Evolutionary conservation across 2,329 filamentous ascomycete genomes (phyloP), one percentile per base, ranked within the genome.

Genomic region (Fusarium nodosum): DNA sequence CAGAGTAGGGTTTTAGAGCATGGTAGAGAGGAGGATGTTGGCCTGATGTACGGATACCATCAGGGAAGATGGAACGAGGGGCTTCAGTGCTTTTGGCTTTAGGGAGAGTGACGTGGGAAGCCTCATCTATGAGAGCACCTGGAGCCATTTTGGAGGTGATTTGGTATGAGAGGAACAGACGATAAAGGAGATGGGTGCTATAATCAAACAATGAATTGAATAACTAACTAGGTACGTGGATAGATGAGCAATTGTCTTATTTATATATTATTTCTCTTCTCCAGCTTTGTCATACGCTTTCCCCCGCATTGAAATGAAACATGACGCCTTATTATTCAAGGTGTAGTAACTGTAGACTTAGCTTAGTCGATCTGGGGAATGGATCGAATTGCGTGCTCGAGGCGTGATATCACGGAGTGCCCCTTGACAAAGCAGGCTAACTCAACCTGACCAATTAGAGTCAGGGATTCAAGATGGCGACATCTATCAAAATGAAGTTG

Each of bases 11-110:
- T 57, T 81, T 83, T 18, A 95, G 78, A 4, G 85, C 80, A 36
- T 89, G 83, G 74, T 90, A 91, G 26, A 92, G 79, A 3, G 93
- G 93, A 31, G 86, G 83, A 70, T 93, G 90, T 77, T 95, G 93
- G 36, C 93, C 93, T 1, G 91, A 86, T 1, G 85, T 87, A 22
- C 82, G 80, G 70, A 84, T 83, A 41, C 82, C 83, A 38, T 85
- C 83, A 6, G 83, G 83, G 71, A 84, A 85, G 50, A 76, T 76
- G 51, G 64, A 67, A 15, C 72, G 72, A 34, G 74, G 74, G 18
- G 74, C 74, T 15, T 76, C 74, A 0, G 70, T 47, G 47, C 70
- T 74, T 57, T 76, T 76, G 13, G 59, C 59, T 20, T 65, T 67
- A 7, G 72, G 71, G 7, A 73, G 55, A 30, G 69, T 44, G 38